Base-by-base conservation (phyloP, 1,139 yeast genomes). In the Yamadazyma dushanensis region DNA sequence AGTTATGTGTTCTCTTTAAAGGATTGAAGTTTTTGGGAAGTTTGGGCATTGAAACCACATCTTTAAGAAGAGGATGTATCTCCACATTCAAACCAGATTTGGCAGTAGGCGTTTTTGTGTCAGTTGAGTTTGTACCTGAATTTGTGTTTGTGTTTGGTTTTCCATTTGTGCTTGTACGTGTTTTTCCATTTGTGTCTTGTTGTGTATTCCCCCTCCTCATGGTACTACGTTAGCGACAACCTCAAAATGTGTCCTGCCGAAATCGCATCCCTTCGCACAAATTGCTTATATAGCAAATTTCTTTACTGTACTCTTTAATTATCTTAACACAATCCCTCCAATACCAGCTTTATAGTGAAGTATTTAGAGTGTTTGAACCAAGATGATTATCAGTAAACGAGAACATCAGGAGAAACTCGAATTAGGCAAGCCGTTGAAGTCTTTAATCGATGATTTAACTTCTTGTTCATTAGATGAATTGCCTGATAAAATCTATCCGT, bases 31-130 rank as follows among this genome's bases (percentile, higher is more conserved):
- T 44, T 21, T 52, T 49, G 10, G 63, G 57, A 3, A 60, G 39
- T 17, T 49, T 36, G 6, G 63, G 61, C 2, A 58, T 39, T 5
- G 53, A 40, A 6, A 17, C 29, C 2, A 52, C 63, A 31, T 53
- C 54, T 29, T 70, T 53, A 8, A 82, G 59, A 13, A 81, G 56
- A 2, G 90, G 90, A 51, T 82, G 89, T 2, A 81, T 54, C 32
- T 75, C 78, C 5, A 76, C 73, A 38, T 70, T 67, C n/a, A 77
- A 54, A 1, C 80, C 81, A 21, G 24, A 21, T 22, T 24, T 24
- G 6, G 16, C 5, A 5, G 16, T 6, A 13, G 26, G 15, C 5
- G 16, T 13, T 15, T 13, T 11, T 9, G 11, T 24, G 16, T 5
- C 5, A 5, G 16, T 13, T 5, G 15, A 24, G 7, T 8, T 22